Evolutionary conservation across 2,329 filamentous ascomycete species (phyloP).

Genomic region (Dactylellina parvicollis): DNA sequence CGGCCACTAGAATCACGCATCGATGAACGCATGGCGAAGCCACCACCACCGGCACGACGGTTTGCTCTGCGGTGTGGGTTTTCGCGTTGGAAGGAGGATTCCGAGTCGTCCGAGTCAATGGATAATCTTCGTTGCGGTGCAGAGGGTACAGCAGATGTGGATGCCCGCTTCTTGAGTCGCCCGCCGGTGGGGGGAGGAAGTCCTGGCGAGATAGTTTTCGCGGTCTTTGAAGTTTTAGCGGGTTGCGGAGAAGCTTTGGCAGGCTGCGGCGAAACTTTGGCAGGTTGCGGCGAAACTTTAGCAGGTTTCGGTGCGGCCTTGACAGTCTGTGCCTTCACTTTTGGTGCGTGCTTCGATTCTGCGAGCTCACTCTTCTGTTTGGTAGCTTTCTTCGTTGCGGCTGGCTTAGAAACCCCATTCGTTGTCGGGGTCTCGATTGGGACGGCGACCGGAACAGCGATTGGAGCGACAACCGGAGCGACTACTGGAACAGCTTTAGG

Average conservation of each 20-base stretch:
- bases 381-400: slow-evolving; percentile 10
- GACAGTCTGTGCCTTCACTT: not conserved
- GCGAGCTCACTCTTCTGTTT: slow-evolving; percentile 21
- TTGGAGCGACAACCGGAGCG: not conserved
- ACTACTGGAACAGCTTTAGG: not conserved
- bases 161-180: slow-evolving; percentile 34
- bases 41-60: slow-evolving; percentile 28
- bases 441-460: not conserved
- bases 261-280: not conserved
- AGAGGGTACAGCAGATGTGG: slow-evolving; percentile 3
- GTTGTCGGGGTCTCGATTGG: not conserved
- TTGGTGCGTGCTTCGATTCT: slow-evolving; percentile 37
- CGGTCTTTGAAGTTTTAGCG: not conserved
- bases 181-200: slow-evolving; percentile 6
- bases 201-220: slow-evolving; percentile 2
- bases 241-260: not conserved
- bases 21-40: slow-evolving; percentile 37
- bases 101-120: slow-evolving; percentile 40
- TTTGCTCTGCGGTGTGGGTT: slow-evolving; percentile 28
- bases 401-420: slow-evolving; percentile 36
- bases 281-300: too few relatives aligned
- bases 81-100: slow-evolving; percentile 46
- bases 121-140: slow-evolving; percentile 25
- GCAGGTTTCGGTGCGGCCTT: slow-evolving; percentile 5
- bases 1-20: slow-evolving; percentile 42